Conservation (phyloP, 495 filamentous ascomycete species). For the Tuber borchii region DNA sequence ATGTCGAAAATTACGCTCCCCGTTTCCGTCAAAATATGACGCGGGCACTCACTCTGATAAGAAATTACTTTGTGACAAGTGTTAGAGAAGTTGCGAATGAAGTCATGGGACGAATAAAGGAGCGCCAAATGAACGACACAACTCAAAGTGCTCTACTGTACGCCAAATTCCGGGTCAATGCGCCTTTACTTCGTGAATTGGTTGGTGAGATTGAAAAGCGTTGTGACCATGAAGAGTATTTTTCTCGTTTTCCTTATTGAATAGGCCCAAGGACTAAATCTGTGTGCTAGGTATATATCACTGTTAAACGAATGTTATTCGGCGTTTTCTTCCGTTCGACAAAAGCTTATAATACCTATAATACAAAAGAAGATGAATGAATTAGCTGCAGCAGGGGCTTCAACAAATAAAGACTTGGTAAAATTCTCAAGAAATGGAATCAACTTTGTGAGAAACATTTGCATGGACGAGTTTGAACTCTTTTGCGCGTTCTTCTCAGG, state of each 20-base stretch:
- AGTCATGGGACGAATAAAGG: slow-evolving; percentile 62
- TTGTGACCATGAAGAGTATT: slow-evolving; percentile 41
- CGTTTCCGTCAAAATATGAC: slow-evolving; percentile 65
- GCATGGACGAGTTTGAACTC: slow-evolving; percentile 66
- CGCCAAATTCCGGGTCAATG: slow-evolving; percentile 64
- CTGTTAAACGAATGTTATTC: slow-evolving; percentile 40
- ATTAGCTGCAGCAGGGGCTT: slow-evolving; percentile 58
- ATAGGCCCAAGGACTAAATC: slow-evolving; percentile 3
- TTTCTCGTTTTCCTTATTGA: background rate
- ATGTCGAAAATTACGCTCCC: slow-evolving; percentile 73
- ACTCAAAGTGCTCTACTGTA: slow-evolving; percentile 69
- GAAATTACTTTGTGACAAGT: slow-evolving; percentile 73
- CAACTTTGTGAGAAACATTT: slow-evolving; percentile 62
- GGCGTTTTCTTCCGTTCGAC: slow-evolving; percentile 32
- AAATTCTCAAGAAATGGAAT: slow-evolving; percentile 64
- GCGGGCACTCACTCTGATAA: slow-evolving; percentile 68
- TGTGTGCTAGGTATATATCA: slow-evolving; percentile 34
- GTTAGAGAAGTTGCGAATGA: slow-evolving; percentile 64
- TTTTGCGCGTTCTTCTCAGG: slow-evolving; percentile 72
- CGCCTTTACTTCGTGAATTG: slow-evolving; percentile 33
- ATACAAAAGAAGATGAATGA: slow-evolving; percentile 58
- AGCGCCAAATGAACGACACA: slow-evolving; percentile 66
- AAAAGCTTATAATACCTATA: slow-evolving; percentile 50
- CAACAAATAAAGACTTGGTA: slow-evolving; percentile 59
- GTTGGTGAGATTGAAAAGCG: slow-evolving; percentile 40